phyloP scores from a whole-genome alignment of 2,329 filamentous ascomycete species.

The Aspergillus fischeri region DNA sequence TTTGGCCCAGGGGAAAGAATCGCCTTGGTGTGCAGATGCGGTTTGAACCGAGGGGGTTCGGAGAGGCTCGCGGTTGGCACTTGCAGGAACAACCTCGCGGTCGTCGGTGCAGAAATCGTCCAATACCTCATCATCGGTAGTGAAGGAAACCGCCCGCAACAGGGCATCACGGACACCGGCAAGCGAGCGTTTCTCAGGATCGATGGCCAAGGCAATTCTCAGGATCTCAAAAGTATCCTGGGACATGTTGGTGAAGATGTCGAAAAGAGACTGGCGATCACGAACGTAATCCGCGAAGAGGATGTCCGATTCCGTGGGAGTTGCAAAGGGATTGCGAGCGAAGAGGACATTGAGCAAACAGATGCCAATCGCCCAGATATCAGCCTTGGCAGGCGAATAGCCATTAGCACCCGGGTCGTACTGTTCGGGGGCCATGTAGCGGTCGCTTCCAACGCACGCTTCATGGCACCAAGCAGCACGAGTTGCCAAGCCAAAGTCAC shows the following conservation, averaged over 20 bases:
- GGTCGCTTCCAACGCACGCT: conserved; percentile 90
- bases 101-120: conserved; percentile 92
- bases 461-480: conserved; percentile 87
- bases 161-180: conserved; percentile 73
- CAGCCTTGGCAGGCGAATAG: conserved; percentile 88
- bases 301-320: conserved; percentile 83
- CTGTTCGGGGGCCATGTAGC: conserved; percentile 98
- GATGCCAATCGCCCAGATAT: conserved; percentile 96
- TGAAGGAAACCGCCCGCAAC: conserved; percentile 79
- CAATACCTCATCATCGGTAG: conserved; percentile 81
- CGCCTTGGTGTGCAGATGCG: conserved; percentile 68
- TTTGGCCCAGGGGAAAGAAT: conserved; percentile 93
- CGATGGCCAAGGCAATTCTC: conserved; percentile 82
- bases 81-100: conserved; percentile 69
- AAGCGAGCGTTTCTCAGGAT: conserved; percentile 84
- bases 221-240: conserved; percentile 96
- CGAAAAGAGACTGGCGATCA: conserved; percentile 93
- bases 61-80: conserved; percentile 86
- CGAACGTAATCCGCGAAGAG: conserved; percentile 89
- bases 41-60: conserved; percentile 93
- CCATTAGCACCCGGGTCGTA: conserved; percentile 83
- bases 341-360: conserved; percentile 96
- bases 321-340: conserved; percentile 92
- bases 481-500: conserved; percentile 92
- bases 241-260: conserved; percentile 97